Conservation (phyloP, 2,329 filamentous ascomycete species). For the Trichoderma aggressivum region DNA sequence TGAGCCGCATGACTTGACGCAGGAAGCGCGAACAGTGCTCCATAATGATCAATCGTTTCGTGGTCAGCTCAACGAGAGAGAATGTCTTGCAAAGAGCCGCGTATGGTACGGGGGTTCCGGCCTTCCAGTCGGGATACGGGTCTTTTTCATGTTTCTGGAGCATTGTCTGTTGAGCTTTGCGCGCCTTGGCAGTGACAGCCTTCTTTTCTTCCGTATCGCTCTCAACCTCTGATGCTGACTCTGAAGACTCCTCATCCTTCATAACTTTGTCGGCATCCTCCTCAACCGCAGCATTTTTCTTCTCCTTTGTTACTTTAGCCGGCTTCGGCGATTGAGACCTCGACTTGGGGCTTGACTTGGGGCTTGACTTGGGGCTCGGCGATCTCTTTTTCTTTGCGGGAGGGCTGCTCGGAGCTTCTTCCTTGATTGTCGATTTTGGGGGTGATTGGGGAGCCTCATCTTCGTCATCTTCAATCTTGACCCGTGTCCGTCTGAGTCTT, state of each 20-base stretch:
- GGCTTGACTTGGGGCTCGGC: slow-evolving; percentile 27
- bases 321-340: slow-evolving; percentile 20
- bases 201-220: slow-evolving; percentile 61
- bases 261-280: slow-evolving; percentile 12
- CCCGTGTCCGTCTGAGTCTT: slow-evolving; percentile 46
- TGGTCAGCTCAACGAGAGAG: slow-evolving; percentile 90
- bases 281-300: slow-evolving; percentile 27
- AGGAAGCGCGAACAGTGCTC: slow-evolving; percentile 89
- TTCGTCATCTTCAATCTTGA: slow-evolving; percentile 52
- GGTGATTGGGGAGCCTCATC: slow-evolving; percentile 40
- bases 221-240: slow-evolving; percentile 41
- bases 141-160: slow-evolving; percentile 68
- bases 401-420: slow-evolving; percentile 20
- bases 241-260: slow-evolving; percentile 26
- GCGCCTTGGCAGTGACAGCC: slow-evolving; percentile 67
- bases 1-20: slow-evolving; percentile 88
- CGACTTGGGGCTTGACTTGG: slow-evolving; percentile 26
- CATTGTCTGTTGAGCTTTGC: slow-evolving; percentile 75
- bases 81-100: slow-evolving; percentile 93
- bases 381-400: slow-evolving; percentile 23
- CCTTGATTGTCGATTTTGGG: slow-evolving; percentile 22
- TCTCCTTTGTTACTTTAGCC: slow-evolving; percentile 25
- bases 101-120: slow-evolving; percentile 86
- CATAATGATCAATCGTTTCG: slow-evolving; percentile 82
- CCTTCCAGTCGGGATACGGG: slow-evolving; percentile 92